These are phyloP conservation scores for Linnemannia elongata DNA, from an alignment of 192 early-diverging fungal species.

Conservation along the genomic window DNA sequence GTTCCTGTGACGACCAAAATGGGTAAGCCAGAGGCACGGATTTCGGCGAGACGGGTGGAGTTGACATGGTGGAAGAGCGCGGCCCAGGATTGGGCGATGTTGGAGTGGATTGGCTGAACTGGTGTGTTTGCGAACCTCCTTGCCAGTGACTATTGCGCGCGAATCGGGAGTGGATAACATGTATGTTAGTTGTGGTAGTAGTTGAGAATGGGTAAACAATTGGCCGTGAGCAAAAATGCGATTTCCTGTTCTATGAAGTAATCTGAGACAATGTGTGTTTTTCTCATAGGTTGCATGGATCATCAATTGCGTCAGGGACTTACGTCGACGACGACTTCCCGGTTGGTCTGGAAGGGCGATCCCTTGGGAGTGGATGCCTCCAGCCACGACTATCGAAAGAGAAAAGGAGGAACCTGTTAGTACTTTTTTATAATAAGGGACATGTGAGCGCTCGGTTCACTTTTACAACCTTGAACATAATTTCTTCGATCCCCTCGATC, in stretches of 20 bases:
- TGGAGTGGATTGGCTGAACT: conserved; percentile 38
- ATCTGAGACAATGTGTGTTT: not conserved
- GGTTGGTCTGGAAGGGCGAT: conserved; percentile 32
- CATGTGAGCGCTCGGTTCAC: not conserved
- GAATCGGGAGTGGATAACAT: not conserved
- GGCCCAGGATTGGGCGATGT: conserved; percentile 48
- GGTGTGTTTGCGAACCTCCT: conserved; percentile 30
- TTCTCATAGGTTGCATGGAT: not conserved
- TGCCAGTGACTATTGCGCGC: conserved; percentile 5
- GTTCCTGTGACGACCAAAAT: conserved; percentile 46
- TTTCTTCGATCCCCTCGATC: not conserved
- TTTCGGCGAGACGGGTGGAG: conserved; percentile 23
- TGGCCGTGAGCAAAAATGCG: not conserved
- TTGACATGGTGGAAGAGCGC: conserved; percentile 51
- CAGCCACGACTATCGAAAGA: conserved; percentile 34
- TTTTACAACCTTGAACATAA: not conserved
- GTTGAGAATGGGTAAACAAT: conserved; percentile 3
- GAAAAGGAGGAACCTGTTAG: not conserved
- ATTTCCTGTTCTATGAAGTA: not conserved
- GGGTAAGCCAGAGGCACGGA: conserved; percentile 23
- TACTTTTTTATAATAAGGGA: not conserved
- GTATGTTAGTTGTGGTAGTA: not conserved
- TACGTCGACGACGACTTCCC: conserved; percentile 28
- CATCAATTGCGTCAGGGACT: not conserved
- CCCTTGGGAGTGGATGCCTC: conserved; percentile 26